Evolutionary conservation across 805 yeast genomes (phyloP), one percentile per base, ranked within the genome.

Genomic region (Wickerhamomyces rabaulensis): DNA sequence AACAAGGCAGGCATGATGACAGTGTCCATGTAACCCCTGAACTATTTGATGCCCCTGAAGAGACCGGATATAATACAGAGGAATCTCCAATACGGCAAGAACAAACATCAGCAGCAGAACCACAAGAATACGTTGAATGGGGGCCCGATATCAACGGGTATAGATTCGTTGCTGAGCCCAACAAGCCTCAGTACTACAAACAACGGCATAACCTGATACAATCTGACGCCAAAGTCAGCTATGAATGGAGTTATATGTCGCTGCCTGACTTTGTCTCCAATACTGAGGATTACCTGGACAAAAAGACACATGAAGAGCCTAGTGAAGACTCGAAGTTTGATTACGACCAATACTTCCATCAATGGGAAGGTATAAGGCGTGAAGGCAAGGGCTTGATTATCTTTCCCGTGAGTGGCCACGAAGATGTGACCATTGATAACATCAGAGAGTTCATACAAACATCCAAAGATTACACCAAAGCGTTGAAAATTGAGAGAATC

Each of bases 401-500:
- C 1, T 60, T 53, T 45, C 62, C 49, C 46, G 66, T 51, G 65
- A 39, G 68, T 63, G 19, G 67, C 61, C n/a, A 47, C 56, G 48
- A 67, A 55, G 70, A 64, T 2, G 13, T 62, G 5, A 46, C 37
- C 13, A 2, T 8, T 3, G 44, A 22, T 1, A 47, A 52, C 33
- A 38, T 64, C 8, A 21, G 43, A 15, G 4, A 17, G 2, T 63
- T 64, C 39, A 39, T 60, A 9, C 31, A 40, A 9, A 40, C 52
- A 3, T 19, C 51, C 2, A 10, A 39, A 2, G 52, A 52, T 42
- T 45, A 46, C 37, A 41, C 7, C 1, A 46, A 53, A 6, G 50
- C 63, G 9, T 48, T 69, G 21, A 78, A 74, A 48, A 53, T 48
- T 25, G 89, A 83, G 53, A 60, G 89, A 45, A 60, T 82, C 6